phyloP scores from a whole-genome alignment of 257 asterid species.

The Nicotiana noctiflora region DNA sequence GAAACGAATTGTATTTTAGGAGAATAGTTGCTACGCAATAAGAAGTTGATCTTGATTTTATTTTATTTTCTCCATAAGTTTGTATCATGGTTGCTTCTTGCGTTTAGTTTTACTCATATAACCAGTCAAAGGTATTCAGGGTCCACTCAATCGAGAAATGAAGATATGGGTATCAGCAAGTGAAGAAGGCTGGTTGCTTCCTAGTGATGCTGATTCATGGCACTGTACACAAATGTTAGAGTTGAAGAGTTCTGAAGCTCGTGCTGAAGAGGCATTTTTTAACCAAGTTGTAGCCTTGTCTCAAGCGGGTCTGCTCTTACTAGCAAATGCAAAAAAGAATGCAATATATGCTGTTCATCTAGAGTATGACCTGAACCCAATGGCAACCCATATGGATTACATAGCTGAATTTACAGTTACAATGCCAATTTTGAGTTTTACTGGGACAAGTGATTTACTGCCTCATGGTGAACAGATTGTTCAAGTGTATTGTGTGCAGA shows the following conservation, averaged over 20 bases:
- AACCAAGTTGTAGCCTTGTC: conserved; percentile 92
- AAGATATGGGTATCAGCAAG: conserved; percentile 88
- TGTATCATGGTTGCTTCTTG: conserved; percentile 6
- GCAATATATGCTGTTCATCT: conserved; percentile 95
- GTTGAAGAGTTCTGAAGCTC: conserved; percentile 68
- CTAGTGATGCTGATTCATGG: conserved; percentile 93
- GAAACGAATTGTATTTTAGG: not conserved
- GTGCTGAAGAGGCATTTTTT: conserved; percentile 72
- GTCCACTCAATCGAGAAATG: conserved; percentile 77
- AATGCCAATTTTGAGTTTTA: conserved; percentile 96
- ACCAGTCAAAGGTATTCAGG: conserved; percentile 39
- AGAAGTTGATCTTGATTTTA: not conserved
- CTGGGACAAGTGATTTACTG: conserved; percentile 73
- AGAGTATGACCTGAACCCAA: conserved; percentile 85
- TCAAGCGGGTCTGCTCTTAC: conserved; percentile 64
- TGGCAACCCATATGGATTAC: conserved; percentile 75
- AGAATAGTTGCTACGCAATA: not conserved
- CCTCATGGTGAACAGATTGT: conserved; percentile 87
- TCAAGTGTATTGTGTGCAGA: conserved; percentile 95
- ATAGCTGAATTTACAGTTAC: conserved; percentile 89
- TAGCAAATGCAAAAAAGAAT: conserved; percentile 93
- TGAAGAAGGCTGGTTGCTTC: conserved; percentile 98
- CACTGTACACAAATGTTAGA: conserved; percentile 78
- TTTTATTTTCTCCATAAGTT: conserved; percentile 5
- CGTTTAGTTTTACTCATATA: not conserved